These are phyloP conservation scores for Paulownia fortunei DNA, from an alignment of 257 asterid genomes.

Conservation along the genomic window DNA sequence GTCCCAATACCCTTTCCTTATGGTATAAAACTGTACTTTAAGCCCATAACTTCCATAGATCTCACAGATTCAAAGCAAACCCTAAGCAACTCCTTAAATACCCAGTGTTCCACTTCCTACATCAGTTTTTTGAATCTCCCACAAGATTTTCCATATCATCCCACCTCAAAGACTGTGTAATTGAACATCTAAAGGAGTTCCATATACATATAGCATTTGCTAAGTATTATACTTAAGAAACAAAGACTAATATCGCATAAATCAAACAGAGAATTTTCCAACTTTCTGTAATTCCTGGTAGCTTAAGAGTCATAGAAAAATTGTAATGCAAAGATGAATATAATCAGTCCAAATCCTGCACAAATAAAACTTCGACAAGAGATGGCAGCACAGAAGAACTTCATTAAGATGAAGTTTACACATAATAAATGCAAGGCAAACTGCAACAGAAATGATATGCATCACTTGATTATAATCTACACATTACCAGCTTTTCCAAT, in stretches of 20 bases:
- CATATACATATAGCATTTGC: neutral
- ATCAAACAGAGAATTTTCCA: neutral
- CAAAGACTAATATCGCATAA: neutral
- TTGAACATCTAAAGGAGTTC: constrained; percentile 16
- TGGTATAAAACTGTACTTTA: neutral
- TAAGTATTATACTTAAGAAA: neutral
- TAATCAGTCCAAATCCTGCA: constrained; percentile 16
- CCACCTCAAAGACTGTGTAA: neutral
- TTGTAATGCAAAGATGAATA: neutral
- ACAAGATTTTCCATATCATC: constrained; percentile 2
- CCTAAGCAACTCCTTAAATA: neutral
- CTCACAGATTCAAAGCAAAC: neutral
- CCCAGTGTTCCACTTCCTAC: neutral
- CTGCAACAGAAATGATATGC: neutral
- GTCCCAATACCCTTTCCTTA: neutral
- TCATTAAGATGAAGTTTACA: constrained; percentile 15
- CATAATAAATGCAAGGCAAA: constrained; percentile 9
- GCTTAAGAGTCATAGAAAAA: neutral
- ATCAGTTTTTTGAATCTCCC: constrained; percentile 10
- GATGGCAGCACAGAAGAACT: constrained; percentile 13
- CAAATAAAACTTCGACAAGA: neutral
- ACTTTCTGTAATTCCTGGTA: neutral
- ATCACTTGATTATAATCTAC: neutral
- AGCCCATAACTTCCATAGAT: neutral
- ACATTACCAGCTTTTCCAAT: constrained; percentile 80